Evolutionary conservation across 768 basidiomycete species (phyloP), one percentile per base, ranked within the genome.

Genomic region (Pisolithus tinctorius): DNA sequence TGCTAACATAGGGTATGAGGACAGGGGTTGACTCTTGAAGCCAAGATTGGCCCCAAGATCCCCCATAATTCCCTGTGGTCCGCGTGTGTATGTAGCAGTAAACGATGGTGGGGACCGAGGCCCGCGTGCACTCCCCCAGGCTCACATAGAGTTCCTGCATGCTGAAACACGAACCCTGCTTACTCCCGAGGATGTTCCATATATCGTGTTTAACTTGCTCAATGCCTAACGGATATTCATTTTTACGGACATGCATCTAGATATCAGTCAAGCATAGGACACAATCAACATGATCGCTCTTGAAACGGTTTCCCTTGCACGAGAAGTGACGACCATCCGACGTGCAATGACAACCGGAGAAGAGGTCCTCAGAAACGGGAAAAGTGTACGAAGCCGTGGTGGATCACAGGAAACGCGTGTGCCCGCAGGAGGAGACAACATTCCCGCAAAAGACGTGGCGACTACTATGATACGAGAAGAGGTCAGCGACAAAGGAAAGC

Each of bases 251-350:
- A 29, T 8, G 16, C 3, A 36, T 17, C 20, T 48, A 89, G 85
- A 39, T 88, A 89, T 60, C 86, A 89, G 69, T 4, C 67, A 71
- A 27, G 64, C 70, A 1, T 91, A 87, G 86, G 55, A 63, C 36
- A 60, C 61, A 10, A 67, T 91, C 48, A 82, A 86, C 50, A 77
- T 73, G 53, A 56, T 91, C 45, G 84, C 83, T 10, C 91, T 92
- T 62, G 90, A 92, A 72, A 91, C 88, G 0, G 69, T 91, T 4
- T 86, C 89, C 0, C 70, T 89, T 3, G 60, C 75, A 7, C 69
- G 81, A 34, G 90, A 92, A 63, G 72, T 86, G 4, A 63, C 63
- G 20, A 86, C 84, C 13, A 82, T 91, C 55, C 71, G 86, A 45
- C 67, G 66, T 10, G 86, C 87, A 3, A 76, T 93, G 58, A 60